Conservation (phyloP, 2,329 filamentous ascomycete genomes). For the Blastomyces parvus region DNA sequence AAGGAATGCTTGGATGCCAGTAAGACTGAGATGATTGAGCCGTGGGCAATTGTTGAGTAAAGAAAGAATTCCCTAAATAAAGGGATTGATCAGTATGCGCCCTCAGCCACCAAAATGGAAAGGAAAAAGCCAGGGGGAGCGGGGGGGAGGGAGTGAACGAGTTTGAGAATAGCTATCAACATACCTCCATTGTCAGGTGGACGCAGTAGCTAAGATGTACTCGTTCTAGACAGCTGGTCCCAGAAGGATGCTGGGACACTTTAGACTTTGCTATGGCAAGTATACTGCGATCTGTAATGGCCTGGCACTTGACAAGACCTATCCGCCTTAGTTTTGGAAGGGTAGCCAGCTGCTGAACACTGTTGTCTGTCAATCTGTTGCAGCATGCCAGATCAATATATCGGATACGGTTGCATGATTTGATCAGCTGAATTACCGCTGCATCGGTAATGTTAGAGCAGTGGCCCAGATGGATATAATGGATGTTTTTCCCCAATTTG, state of each 20-base stretch:
- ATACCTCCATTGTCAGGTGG: conserved; percentile 68
- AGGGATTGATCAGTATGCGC: not conserved
- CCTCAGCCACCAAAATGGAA: not conserved
- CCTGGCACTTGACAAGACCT: conserved; percentile 84
- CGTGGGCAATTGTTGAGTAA: conserved; percentile 85
- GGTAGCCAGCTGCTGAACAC: conserved; percentile 70
- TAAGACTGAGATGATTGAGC: conserved; percentile 87
- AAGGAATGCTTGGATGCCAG: conserved; percentile 84
- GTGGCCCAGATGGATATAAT: conserved; percentile 93
- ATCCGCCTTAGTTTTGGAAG: conserved; percentile 92
- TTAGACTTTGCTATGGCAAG: conserved; percentile 64
- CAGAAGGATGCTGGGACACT: conserved; percentile 46
- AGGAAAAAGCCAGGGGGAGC: not conserved
- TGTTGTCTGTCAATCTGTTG: conserved; percentile 73
- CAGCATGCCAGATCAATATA: conserved; percentile 99
- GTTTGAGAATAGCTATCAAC: conserved; percentile 23
- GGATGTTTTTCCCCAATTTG: conserved; percentile 84
- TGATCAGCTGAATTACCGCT: conserved; percentile 74
- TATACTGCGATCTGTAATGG: conserved; percentile 85
- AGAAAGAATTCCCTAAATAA: conserved; percentile 67
- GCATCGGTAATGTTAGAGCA: conserved; percentile 84
- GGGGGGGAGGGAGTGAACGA: too few relatives aligned
- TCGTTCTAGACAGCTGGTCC: conserved; percentile 66
- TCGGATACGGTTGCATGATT: conserved; percentile 80
- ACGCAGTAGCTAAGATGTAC: conserved; percentile 96